Evolutionary conservation across 345 rosid genomes (phyloP), one percentile per base, ranked within the genome.

Genomic region (Salix exigua): DNA sequence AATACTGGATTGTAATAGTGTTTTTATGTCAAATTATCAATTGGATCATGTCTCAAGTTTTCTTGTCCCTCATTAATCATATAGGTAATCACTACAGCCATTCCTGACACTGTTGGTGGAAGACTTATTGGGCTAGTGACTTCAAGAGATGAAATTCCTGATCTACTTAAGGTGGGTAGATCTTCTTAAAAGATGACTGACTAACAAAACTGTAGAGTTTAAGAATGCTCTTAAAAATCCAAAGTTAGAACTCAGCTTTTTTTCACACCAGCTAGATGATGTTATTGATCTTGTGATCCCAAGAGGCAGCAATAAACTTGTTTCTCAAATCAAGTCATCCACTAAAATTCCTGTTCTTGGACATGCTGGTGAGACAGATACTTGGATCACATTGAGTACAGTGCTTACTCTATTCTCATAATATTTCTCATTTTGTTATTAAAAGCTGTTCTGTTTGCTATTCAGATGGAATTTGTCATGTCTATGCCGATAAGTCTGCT

Each of bases 271-370:
- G 99, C 97, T 94, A 77, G 98, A 96, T 87, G 98, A 96, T 78
- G 97, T 92, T 67, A 94, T 96, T 40, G 98, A 96, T 85, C 99
- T 96, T 67, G 98, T 96, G 80, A 96, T 96, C 85, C 97, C 99
- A 77, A 91, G 99, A 88, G 99, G 99, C 74, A 94, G 99, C 90
- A 94, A 90, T 78, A 88, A 86, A 80, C 97, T 94, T 80, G 98
- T 96, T 83, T 84, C 97, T 77, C 89, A 91, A 83, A 94, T 96
- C 37, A 96, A 94, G 82, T 89, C 81, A 82, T 89, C 95, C 66
- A 94, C 99, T 37, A 96, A 92, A 85, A 94, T 96, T 79, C 99
- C 99, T 73, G 97, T 96, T 74, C 87, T 96, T 23, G 98, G 98
- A 71, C 99, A 96, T 87, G 89, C 99, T 31, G 98, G 99, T 96